These are phyloP conservation scores for Vitellaria paradoxa DNA, from an alignment of 179 eudicot genomes.

Conservation along the genomic window DNA sequence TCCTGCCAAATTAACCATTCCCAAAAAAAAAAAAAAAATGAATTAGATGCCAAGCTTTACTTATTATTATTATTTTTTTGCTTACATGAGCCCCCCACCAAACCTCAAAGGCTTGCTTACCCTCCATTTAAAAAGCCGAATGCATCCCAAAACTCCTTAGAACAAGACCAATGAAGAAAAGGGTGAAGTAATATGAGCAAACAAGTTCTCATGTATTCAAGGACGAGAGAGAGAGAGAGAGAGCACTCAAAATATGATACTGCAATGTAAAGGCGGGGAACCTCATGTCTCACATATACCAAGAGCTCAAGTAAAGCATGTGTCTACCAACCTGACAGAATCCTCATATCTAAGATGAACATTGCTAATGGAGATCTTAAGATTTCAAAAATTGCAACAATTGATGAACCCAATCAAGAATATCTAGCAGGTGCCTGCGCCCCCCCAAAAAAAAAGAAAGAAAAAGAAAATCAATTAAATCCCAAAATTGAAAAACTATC, in stretches of 20 bases:
- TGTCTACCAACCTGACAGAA: constrained; percentile 58
- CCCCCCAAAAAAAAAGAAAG: constrained; percentile 14
- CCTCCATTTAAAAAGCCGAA: too few relatives aligned
- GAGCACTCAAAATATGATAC: not conserved
- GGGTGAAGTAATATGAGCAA: too few relatives aligned
- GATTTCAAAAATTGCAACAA: constrained; percentile 89
- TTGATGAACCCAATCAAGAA: constrained; percentile 95
- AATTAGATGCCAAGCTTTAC: too few relatives aligned
- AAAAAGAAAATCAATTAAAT: not conserved
- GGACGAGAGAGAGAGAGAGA: not conserved
- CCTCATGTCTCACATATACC: not conserved
- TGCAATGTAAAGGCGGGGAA: not conserved
- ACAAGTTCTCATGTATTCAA: not conserved
- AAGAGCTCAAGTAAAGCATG: constrained; percentile 2
- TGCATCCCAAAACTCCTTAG: too few relatives aligned
- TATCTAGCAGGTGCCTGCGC: constrained; percentile 79
- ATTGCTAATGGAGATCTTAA: constrained; percentile 95
- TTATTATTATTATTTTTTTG: too few relatives aligned
- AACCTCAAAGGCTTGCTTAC: too few relatives aligned
- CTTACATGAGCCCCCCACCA: too few relatives aligned
- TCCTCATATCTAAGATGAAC: constrained; percentile 98
- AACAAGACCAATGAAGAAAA: too few relatives aligned
- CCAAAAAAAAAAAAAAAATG: too few relatives aligned
- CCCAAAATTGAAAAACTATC: not conserved
- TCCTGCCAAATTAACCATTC: too few relatives aligned